phyloP scores from a whole-genome alignment of 2,329 filamentous ascomycete genomes.

The Sporothrix brasiliensis region DNA sequence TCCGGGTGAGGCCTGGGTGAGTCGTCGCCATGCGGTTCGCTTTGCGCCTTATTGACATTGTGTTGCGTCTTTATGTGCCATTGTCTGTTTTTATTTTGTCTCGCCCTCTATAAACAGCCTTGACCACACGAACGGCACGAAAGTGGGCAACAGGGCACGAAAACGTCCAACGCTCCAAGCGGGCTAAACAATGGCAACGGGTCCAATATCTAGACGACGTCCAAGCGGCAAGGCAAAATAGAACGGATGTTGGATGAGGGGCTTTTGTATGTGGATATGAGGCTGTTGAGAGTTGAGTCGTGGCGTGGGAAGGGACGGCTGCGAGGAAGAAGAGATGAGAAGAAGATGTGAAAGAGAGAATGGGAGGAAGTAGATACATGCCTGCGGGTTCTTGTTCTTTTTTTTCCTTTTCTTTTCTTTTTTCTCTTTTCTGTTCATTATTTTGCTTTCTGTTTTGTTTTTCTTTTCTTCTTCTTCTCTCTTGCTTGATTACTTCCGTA shows the following conservation, averaged over 20 bases:
- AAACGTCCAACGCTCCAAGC: neutral
- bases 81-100: neutral
- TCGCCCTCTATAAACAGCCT: neutral
- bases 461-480: neutral
- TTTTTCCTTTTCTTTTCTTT: too few relatives aligned
- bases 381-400: neutral
- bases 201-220: neutral
- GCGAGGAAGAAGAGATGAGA: neutral
- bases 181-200: conserved; percentile 12
- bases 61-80: neutral
- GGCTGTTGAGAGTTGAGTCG: neutral
- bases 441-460: neutral
- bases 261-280: neutral
- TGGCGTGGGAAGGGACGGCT: neutral
- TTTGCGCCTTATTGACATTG: neutral
- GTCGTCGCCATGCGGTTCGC: neutral
- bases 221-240: conserved; percentile 21
- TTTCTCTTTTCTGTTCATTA: neutral
- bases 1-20: neutral
- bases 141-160: neutral
- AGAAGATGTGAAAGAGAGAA: neutral
- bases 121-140: conserved; percentile 7
- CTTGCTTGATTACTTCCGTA: neutral
- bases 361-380: neutral
- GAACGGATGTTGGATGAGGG: neutral